Percentiles rank a stretch among this genome's conserved stretches.
Conservation (phyloP, 306 rosid species). For the Lathyrus oleraceus region DNA sequence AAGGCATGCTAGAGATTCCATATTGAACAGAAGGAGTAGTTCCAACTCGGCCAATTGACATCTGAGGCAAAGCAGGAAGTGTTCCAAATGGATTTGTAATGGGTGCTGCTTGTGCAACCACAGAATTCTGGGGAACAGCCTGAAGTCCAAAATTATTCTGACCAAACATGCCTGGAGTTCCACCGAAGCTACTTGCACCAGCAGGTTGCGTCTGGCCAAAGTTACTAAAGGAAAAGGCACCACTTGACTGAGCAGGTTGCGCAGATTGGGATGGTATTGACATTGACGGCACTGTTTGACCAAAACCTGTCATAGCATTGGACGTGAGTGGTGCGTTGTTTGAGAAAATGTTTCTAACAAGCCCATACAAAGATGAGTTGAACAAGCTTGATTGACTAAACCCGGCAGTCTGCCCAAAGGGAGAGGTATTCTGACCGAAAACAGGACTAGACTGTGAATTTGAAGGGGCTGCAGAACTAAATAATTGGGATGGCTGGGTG, state of each 20-base stretch:
- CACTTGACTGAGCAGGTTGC: no score
- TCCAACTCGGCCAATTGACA: conserved; percentile 86
- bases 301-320: conserved; percentile 50
- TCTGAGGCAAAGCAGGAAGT: conserved; percentile 96
- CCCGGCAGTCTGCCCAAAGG: no score
- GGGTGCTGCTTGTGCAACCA: conserved; percentile 77
- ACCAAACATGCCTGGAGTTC: no score
- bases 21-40: conserved; percentile 86
- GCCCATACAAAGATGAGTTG: conserved; percentile 55
- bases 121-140: no score
- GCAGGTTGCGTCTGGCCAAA: no score
- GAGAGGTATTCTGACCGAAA: conserved; percentile 54
- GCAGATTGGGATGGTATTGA: conserved; percentile 59
- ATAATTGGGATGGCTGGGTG: conserved; percentile 57
- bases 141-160: no score
- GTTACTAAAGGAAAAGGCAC: no score
- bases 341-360: conserved; percentile 56
- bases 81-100: conserved; percentile 84
- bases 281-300: conserved; percentile 62
- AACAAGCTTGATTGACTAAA: conserved; percentile 53
- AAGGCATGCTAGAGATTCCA: conserved; percentile 99
- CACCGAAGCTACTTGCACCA: no score
- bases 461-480: conserved; percentile 54
- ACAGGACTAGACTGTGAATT: conserved; percentile 49
- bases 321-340: conserved; percentile 55